Evolutionary conservation across 1,139 yeast species (phyloP).

Genomic region (Taiozyma sp.): DNA sequence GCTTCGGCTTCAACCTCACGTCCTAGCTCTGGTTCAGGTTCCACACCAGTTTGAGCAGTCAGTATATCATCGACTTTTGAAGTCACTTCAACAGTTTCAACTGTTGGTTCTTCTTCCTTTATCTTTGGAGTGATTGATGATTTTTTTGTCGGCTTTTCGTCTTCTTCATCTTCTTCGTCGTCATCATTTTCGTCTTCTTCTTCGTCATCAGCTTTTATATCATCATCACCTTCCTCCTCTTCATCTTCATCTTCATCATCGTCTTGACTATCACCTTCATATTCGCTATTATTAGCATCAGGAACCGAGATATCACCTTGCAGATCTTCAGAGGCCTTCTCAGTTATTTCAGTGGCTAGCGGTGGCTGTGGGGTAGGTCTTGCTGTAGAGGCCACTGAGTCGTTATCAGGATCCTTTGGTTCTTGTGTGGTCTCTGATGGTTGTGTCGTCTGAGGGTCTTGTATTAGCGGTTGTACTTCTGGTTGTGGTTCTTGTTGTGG

Average conservation of each 20-base stretch:
- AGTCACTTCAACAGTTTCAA: not conserved
- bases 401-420: not conserved
- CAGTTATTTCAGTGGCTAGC: not conserved
- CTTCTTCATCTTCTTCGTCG: slow-evolving; percentile 8
- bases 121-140: not conserved
- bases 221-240: slow-evolving; percentile 1
- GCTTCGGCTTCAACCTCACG: not conserved
- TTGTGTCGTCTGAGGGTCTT: not conserved
- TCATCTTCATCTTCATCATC: slow-evolving; percentile 6
- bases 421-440: not conserved
- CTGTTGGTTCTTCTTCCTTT: not conserved
- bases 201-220: slow-evolving; percentile 6
- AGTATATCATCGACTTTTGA: not conserved
- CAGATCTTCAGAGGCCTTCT: not conserved
- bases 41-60: not conserved
- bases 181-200: slow-evolving; percentile 6
- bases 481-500: not conserved
- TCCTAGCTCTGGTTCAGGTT: not conserved
- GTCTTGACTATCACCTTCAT: slow-evolving; percentile 1
- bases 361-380: not conserved
- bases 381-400: not conserved
- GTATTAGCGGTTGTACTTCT: not conserved
- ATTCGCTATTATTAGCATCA: slow-evolving; percentile 1
- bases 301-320: slow-evolving; percentile 7
- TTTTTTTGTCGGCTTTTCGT: not conserved